phyloP scores from a whole-genome alignment of 169 alveolate genomes.

The Plasmodium gaboni region DNA sequence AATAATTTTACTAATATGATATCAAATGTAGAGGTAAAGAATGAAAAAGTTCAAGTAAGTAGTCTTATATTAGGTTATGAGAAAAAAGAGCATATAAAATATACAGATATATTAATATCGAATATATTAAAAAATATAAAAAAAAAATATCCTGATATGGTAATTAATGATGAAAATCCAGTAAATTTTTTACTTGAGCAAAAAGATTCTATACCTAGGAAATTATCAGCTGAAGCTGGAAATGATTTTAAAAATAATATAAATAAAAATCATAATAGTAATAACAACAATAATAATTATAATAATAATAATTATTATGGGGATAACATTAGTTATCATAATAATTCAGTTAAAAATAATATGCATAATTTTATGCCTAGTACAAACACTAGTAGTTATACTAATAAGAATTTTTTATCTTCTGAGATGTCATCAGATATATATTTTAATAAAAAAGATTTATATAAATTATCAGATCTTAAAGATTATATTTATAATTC shows the following conservation, averaged over 20 bases:
- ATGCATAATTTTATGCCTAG: no score
- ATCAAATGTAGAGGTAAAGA: conserved; percentile 62
- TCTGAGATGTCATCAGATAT: conserved; percentile 1
- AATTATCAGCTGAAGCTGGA: not conserved
- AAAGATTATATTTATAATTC: conserved; percentile 58
- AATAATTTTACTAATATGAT: conserved; percentile 50
- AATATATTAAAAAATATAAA: conserved; percentile 69
- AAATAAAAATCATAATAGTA: not conserved
- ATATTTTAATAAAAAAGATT: conserved; percentile 26
- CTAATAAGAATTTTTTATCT: no score
- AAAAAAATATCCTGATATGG: conserved; percentile 69
- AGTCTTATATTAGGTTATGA: conserved; percentile 64
- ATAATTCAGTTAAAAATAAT: no score
- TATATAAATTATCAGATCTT: conserved; percentile 38
- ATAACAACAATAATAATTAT: not conserved
- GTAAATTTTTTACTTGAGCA: conserved; percentile 43
- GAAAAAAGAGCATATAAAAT: conserved; percentile 65
- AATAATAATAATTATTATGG: no score
- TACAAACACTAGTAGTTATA: no score
- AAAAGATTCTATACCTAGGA: conserved; percentile 11
- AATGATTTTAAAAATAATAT: not conserved
- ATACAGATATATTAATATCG: conserved; percentile 63
- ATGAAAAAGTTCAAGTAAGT: conserved; percentile 61
- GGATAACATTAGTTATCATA: no score
- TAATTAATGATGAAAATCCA: conserved; percentile 73